Evolutionary conservation across 768 basidiomycete genomes (phyloP), one percentile per base, ranked within the genome.

Genomic region (Russula virescens): DNA sequence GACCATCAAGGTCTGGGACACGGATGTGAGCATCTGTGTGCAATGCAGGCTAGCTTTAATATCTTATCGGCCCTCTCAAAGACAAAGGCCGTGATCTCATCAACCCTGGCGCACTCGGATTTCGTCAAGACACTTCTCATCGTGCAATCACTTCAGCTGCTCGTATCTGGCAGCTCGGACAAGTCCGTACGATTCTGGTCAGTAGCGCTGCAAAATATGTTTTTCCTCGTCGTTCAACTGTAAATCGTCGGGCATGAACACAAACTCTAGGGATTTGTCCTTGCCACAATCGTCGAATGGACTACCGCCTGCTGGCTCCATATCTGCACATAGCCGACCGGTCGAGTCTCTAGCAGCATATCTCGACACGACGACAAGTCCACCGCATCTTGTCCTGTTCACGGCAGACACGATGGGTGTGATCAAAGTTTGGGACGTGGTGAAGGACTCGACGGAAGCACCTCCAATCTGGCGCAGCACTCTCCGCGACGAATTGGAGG

Each of bases 381-480:
- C 13, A 74, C 77, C 21, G 81, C 76, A 34, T 0, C 50, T 58
- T 28, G 75, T 80, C 28, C 74, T 98, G 5, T 91, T 87, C 71
- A 92, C 93, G 0, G 92, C 83, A 8, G 96, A 98, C 73, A 95
- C 91, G 3, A 90, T 98, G 87, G 97, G 96, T 2, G 72, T 89
- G 10, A 85, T 98, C 71, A 90, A 87, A 63, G 74, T 85, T 31
- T 99, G 95, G 95, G 75, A 81, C 26, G 69, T 96, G 54, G 74
- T 74, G 50, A 73, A 71, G 57, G 81, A 81, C 66, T 26, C 58
- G 76, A 78, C 5, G 65, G 78, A 79, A 1, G 75, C 69, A 21
- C 68, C 73, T 11, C 73, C 80, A 1, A 76, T 83, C 48, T 86
- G 87, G 85, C 74, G 73, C 49, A 74, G 76, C 67, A 76, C 75